Conservation (phyloP, 2,329 filamentous ascomycete species). For the Hypoxylon sp. region DNA sequence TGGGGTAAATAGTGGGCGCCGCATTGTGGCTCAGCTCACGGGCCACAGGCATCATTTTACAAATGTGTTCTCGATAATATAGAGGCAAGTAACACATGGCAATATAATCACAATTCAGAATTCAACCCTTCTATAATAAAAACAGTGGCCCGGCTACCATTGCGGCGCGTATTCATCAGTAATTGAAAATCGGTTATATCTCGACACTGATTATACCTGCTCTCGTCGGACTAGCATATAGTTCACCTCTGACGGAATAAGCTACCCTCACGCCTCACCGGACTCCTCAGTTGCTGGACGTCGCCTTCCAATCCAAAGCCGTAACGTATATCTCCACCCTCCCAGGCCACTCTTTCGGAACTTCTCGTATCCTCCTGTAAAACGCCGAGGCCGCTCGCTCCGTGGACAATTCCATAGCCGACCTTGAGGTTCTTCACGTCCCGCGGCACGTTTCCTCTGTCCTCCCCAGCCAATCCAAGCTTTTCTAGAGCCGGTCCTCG, state of each 20-base stretch:
- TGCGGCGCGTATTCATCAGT: no score
- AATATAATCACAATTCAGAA: no score
- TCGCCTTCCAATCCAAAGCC: constrained; percentile 55
- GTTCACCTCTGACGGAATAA: constrained; percentile 35
- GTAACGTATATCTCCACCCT: constrained; percentile 48
- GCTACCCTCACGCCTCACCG: constrained; percentile 43
- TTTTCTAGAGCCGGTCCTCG: constrained; percentile 59
- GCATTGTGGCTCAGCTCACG: constrained; percentile 12
- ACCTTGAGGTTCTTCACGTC: constrained; percentile 49
- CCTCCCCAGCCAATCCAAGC: constrained; percentile 50
- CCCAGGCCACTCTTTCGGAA: constrained; percentile 26
- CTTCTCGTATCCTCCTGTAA: constrained; percentile 37
- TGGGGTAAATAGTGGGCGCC: constrained; percentile 6
- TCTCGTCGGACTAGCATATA: not conserved
- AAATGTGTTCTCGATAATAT: no score
- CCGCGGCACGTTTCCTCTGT: constrained; percentile 37
- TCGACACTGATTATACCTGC: not conserved
- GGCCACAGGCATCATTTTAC: no score
- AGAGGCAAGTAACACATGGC: no score
- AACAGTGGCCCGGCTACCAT: no score
- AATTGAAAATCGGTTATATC: not conserved
- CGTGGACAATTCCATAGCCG: constrained; percentile 50
- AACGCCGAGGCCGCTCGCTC: constrained; percentile 38
- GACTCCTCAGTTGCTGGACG: constrained; percentile 48
- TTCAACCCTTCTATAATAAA: no score